A percentile compares a stretch with the other conserved stretches of the same genome.
Conservation (phyloP, 768 basidiomycete genomes). For the Paxillus ammoniavirescens region DNA sequence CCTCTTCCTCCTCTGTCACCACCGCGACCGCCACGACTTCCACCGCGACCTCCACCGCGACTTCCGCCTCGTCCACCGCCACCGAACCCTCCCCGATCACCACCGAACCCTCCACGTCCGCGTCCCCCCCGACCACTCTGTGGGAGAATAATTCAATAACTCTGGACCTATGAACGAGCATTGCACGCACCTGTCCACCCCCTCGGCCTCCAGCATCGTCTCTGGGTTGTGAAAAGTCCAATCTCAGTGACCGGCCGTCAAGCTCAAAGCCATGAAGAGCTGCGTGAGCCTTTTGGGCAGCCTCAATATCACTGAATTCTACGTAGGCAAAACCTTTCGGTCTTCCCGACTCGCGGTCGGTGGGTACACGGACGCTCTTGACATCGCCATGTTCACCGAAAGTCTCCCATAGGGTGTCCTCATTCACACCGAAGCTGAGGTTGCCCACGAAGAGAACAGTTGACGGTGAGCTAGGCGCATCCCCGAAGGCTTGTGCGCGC, state of each 20-base stretch:
- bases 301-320: constrained; percentile 80
- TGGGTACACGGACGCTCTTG: constrained; percentile 86
- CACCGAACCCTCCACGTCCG: constrained; percentile 25
- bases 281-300: constrained; percentile 78
- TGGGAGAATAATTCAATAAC: not conserved
- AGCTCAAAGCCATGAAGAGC: constrained; percentile 70
- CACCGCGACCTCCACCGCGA: constrained; percentile 43
- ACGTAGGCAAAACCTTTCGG: constrained; percentile 98
- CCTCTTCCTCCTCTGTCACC: constrained; percentile 44
- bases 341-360: constrained; percentile 85
- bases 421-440: constrained; percentile 73
- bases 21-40: constrained; percentile 45
- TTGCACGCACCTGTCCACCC: constrained; percentile 43
- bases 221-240: constrained; percentile 87
- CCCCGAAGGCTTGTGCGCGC: constrained; percentile 76
- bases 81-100: constrained; percentile 38
- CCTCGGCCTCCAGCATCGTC: constrained; percentile 56
- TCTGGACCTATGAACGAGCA: not conserved
- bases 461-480: constrained; percentile 64
- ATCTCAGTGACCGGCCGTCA: constrained; percentile 74
- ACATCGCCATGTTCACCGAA: constrained; percentile 87
- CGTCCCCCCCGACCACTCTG: constrained; percentile 36
- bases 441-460: constrained; percentile 88
- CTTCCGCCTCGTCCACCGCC: constrained; percentile 41
- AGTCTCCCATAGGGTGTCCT: constrained; percentile 85